Base-by-base conservation (phyloP, 768 basidiomycete species). In the Lactifluus rugatus region DNA sequence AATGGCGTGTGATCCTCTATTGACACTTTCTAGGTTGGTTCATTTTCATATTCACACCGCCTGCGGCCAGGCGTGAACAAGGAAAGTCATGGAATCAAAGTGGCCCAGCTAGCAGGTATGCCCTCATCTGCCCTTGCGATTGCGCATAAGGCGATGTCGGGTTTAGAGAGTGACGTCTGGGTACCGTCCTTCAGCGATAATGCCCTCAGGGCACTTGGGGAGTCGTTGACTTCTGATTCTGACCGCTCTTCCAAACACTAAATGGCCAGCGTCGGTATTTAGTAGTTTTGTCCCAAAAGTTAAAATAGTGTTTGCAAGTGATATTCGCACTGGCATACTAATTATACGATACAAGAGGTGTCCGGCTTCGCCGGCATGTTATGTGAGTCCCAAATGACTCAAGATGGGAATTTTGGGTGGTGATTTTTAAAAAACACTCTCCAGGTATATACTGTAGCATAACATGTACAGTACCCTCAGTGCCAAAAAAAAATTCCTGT, bases 31-130 rank as follows among this genome's bases (percentile, higher is more conserved):
- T 62, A 93, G 89, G 82, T 87, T 64, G 80, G 77, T 11, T 81
- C 80, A 56, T 94, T 95, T 69, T 74, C 87, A 0, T 98, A 94
- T 68, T 85, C 88, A 8, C 91, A 96, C 67, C 79, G 79, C 32
- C 71, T 98, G 41, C 74, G 76, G 47, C 85, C 87, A 5, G 94
- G 94, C 0, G 82, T 97, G 52, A 97, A 94, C 70, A 79, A 84
- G 55, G 81, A 94, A 63, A 94, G 93, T 52, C 94, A 96, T 67
- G 94, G 89, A 0, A 71, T 96, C 54, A 91, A 90, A 68, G 91
- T 94, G 28, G 94, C 94, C 10, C 81, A 85, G 47, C 71, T 95
- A 13, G 93, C 92, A 17, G 90, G 92, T 11, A 81, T 96, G 74
- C 93, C 93, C 0, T 59, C 73, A 9, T 67, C 76, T 7, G 84